Conservation (phyloP, 495 filamentous ascomycete genomes). For the Lasiosphaeria miniovina region DNA sequence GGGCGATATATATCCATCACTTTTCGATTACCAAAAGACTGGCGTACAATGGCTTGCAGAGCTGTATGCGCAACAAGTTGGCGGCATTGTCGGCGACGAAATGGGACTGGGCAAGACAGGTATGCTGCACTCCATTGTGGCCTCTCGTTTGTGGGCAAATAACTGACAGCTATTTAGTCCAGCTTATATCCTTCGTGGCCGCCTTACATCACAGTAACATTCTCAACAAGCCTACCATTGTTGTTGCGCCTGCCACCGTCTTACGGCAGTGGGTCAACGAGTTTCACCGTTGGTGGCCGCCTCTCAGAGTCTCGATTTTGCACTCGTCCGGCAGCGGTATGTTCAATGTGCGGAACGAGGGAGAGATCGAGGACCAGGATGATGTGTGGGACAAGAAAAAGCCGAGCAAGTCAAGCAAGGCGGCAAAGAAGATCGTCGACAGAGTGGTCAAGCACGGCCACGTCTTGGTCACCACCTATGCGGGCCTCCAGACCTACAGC, state of each 20-base stretch:
- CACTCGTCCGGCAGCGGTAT: constrained; percentile 95
- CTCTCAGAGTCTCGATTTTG: constrained; percentile 87
- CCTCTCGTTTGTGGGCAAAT: not conserved
- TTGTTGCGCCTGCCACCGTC: constrained; percentile 90
- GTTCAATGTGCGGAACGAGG: constrained; percentile 73
- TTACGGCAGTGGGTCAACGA: constrained; percentile 98
- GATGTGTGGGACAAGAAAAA: constrained; percentile 41
- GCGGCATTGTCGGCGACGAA: constrained; percentile 94
- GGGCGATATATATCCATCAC: constrained; percentile 82
- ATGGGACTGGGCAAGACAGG: constrained; percentile 94
- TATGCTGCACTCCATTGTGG: not conserved
- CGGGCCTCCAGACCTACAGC: constrained; percentile 83
- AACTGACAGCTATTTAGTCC: constrained; percentile 43
- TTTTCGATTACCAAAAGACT: constrained; percentile 95
- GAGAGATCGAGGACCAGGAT: constrained; percentile 65
- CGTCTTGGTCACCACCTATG: constrained; percentile 91
- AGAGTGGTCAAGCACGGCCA: constrained; percentile 83
- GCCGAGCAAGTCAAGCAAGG: constrained; percentile 49
- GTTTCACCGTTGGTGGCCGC: constrained; percentile 97
- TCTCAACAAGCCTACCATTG: constrained; percentile 76
- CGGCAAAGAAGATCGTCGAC: constrained; percentile 74
- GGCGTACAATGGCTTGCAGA: constrained; percentile 97
- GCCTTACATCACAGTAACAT: constrained; percentile 85
- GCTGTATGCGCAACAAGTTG: constrained; percentile 80
- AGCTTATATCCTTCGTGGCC: constrained; percentile 87